Base-by-base conservation (phyloP, 331 rosid species). In the Telfairia occidentalis region DNA sequence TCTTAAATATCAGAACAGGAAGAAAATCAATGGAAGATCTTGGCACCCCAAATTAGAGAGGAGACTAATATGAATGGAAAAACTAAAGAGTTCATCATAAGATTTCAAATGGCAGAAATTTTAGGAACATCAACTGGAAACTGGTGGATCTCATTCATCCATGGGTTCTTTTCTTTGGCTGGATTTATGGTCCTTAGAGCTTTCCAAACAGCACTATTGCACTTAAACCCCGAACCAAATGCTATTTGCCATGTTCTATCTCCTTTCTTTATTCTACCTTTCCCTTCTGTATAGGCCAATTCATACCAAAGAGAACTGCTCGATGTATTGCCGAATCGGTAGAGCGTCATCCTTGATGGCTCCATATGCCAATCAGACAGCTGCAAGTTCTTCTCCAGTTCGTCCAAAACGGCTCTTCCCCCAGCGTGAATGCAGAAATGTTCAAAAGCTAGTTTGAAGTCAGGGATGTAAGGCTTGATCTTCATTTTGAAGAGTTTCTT, bases 251-350 rank as follows among this genome's bases (percentile, higher is more conserved):
- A 92, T 61, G 96, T 87, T 76, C 98, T 87, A 24, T 92, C 93
- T 77, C 98, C 98, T 81, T 81, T 92, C 86, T 79, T 90, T 23
- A 90, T 86, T 87, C 98, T 89, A 53, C 96, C 98, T 80, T 92
- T 90, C 55, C 92, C 88, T 82, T 92, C 98, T 45, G 97, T 61
- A 77, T 92, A 92, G 16, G 98, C 97, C 82, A 92, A 58, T 78
- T 90, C 98, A 52, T 92, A 92, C 98, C 98, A 92, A 54, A 90
- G 92, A 12, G 98, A 92, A 78, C 98, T 92, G 83, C 98, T 92
- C 3, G 98, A 92, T 7, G 97, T 90, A 89, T 92, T 92, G 53
- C 98, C 98, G 7, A 92, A 92, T 15, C 98, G 90, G 76, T 87
- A 86, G 1, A 92, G 90, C 13, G 98, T 92, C 98, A 92, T 90